These are phyloP conservation scores for Starmerella stigmatis DNA, from an alignment of 805 yeast species.

Conservation along the genomic window DNA sequence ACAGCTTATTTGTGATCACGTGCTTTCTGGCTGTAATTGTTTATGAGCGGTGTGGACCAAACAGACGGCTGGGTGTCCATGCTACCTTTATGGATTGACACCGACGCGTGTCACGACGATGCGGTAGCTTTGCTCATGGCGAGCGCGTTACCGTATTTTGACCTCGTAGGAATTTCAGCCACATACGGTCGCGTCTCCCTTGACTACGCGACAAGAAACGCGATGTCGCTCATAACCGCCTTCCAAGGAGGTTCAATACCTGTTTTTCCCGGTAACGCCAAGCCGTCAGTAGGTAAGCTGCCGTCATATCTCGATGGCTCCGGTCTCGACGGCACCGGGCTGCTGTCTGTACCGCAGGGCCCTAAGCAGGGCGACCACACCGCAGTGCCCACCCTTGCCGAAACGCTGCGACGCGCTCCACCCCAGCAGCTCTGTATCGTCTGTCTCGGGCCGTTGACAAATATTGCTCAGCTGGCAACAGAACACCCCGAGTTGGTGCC, in stretches of 20 bases:
- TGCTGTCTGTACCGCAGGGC: conserved; percentile 43
- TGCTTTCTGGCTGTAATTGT: not conserved
- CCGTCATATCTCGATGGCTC: conserved; percentile 63
- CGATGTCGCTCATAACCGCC: conserved; percentile 56
- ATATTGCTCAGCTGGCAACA: conserved; percentile 47
- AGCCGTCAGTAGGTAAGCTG: conserved; percentile 39
- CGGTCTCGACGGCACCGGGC: conserved; percentile 66
- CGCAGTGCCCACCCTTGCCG: conserved; percentile 36
- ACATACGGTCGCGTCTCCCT: conserved; percentile 64
- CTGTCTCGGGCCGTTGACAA: conserved; percentile 72
- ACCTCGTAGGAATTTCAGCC: conserved; percentile 60
- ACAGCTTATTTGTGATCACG: not conserved
- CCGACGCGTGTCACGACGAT: conserved; percentile 91
- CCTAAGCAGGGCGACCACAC: conserved; percentile 29
- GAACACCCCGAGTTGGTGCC: conserved; percentile 44
- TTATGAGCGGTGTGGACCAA: not conserved
- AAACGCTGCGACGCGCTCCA: conserved; percentile 35
- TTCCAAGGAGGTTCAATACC: conserved; percentile 41
- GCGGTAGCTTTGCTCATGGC: conserved; percentile 63
- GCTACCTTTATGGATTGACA: conserved; percentile 77
- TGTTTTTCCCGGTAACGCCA: conserved; percentile 55
- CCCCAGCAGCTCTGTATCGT: conserved; percentile 47
- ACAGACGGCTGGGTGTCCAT: conserved; percentile 6
- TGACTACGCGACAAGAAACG: conserved; percentile 55
- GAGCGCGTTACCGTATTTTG: conserved; percentile 46